Percentiles rank a stretch among this genome's conserved stretches.
These are phyloP conservation scores for Solanum medicagineum DNA, from an alignment of 257 asterid genomes.

Conservation along the genomic window DNA sequence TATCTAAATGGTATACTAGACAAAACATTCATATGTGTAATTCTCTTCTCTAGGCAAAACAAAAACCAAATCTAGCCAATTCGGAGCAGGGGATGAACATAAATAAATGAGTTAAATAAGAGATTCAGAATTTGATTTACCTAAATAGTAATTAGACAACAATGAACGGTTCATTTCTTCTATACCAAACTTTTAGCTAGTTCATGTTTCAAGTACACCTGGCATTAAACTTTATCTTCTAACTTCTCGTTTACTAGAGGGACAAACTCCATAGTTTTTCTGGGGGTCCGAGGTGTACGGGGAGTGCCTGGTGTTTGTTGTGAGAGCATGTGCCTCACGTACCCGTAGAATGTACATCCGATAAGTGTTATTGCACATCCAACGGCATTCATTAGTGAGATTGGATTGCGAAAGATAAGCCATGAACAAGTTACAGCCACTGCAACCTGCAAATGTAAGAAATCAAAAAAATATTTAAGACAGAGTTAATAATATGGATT, in stretches of 20 bases:
- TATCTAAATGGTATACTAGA: neutral
- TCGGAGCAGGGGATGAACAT: neutral
- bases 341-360: slow-evolving; percentile 92
- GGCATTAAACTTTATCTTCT: slow-evolving; percentile 46
- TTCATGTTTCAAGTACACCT: neutral
- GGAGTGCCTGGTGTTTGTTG: slow-evolving; percentile 59
- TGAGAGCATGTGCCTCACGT: slow-evolving; percentile 62
- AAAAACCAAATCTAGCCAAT: neutral
- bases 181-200: neutral
- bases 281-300: slow-evolving; percentile 52
- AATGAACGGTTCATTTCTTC: neutral
- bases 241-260: slow-evolving; percentile 63
- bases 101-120: neutral
- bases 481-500: neutral
- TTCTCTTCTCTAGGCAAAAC: neutral
- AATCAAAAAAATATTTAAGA: neutral
- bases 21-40: neutral
- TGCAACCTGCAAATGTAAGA: slow-evolving; percentile 47
- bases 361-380: slow-evolving; percentile 72
- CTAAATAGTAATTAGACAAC: slow-evolving; percentile 1
- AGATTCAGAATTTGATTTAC: neutral
- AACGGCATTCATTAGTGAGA: slow-evolving; percentile 64
- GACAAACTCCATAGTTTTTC: slow-evolving; percentile 43
- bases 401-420: slow-evolving; percentile 83
- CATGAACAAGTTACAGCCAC: slow-evolving; percentile 92